Conservation (phyloP, 106 monocot genomes). For the Vanilla planifolia region DNA sequence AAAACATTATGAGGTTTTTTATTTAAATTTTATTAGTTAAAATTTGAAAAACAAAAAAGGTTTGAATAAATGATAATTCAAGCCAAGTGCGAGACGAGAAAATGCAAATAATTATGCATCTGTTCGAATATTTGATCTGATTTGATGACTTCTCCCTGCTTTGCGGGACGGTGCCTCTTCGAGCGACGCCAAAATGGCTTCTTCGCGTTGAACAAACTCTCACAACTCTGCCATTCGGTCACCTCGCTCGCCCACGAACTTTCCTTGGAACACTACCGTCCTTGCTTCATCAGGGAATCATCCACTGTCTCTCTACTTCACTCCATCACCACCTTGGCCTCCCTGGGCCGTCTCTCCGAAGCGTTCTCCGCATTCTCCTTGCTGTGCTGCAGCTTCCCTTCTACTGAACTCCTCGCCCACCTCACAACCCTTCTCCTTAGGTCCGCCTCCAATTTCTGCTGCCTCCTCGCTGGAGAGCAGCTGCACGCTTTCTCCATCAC, state of each 20-base stretch:
- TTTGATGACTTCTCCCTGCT: no score
- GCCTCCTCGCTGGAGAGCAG: slow-evolving; percentile 40
- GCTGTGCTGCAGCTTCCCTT: slow-evolving; percentile 29
- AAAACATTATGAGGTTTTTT: no score
- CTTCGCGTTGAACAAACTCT: no score
- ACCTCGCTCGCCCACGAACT: not conserved
- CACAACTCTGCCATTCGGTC: not conserved
- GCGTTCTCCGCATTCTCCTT: slow-evolving; percentile 43
- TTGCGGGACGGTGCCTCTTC: no score
- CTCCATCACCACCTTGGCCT: slow-evolving; percentile 20
- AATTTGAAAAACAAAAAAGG: no score
- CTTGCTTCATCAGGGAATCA: not conserved
- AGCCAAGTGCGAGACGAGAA: no score
- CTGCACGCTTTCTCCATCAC: slow-evolving; percentile 59
- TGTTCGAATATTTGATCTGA: no score
- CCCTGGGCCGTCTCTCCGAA: slow-evolving; percentile 24
- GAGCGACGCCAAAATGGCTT: no score
- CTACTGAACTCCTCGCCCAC: slow-evolving; percentile 20
- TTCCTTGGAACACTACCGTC: no score
- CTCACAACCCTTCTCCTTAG: slow-evolving; percentile 48
- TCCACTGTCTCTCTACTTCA: not conserved
- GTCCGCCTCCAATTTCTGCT: slow-evolving; percentile 18
- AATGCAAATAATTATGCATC: no score
- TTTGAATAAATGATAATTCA: no score
- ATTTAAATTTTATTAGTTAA: no score